Conservation (phyloP, 208 protist species). For the Naegleria fowleri region DNA sequence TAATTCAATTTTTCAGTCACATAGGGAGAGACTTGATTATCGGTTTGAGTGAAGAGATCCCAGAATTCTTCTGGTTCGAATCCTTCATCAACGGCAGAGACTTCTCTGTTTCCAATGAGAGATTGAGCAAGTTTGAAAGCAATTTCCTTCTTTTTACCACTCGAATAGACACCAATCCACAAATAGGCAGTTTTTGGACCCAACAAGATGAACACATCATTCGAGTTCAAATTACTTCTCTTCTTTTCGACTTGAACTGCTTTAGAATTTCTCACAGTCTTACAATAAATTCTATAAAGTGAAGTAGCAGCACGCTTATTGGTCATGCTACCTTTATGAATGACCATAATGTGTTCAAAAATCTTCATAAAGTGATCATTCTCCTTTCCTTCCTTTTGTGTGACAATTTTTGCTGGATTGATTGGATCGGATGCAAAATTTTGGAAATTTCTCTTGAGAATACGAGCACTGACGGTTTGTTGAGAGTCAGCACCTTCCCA, state of each 20-base stretch:
- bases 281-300: slow-evolving; percentile 24
- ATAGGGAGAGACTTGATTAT: not conserved
- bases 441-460: slow-evolving; percentile 14
- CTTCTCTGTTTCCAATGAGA: not conserved
- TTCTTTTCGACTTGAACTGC: slow-evolving; percentile 15
- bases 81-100: slow-evolving; percentile 2
- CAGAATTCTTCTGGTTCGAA: slow-evolving; percentile 25
- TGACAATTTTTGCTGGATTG: slow-evolving; percentile 7
- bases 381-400: not conserved
- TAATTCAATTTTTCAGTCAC: not conserved
- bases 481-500: slow-evolving; percentile 19
- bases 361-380: slow-evolving; percentile 11
- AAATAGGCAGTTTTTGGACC: not conserved
- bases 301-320: not conserved
- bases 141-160: slow-evolving; percentile 16
- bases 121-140: slow-evolving; percentile 9
- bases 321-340: not conserved
- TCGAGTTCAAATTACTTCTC: not conserved
- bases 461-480: not conserved
- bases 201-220: not conserved
- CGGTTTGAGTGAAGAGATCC: not conserved
- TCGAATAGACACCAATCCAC: not conserved
- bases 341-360: slow-evolving; percentile 6
- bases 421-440: not conserved
- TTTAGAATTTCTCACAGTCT: slow-evolving; percentile 11